A percentile compares a stretch with the other conserved stretches of the same genome.
These are phyloP conservation scores for Haplosporangium sp. DNA, from an alignment of 371 early-diverging fungal genomes.

Conservation along the genomic window DNA sequence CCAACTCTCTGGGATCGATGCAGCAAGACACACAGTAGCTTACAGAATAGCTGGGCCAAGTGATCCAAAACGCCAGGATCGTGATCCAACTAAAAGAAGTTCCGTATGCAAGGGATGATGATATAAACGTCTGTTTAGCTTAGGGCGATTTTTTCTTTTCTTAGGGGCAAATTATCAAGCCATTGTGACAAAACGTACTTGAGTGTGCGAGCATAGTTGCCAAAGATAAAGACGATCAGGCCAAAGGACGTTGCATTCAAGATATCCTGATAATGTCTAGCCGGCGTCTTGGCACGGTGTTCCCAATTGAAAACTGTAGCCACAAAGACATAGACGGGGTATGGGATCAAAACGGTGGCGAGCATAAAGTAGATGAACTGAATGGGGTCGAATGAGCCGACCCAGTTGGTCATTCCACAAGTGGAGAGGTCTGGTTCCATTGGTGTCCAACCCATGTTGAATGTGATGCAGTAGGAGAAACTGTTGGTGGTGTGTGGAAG, in stretches of 20 bases:
- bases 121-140: no score
- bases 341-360: constrained; percentile 65
- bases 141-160: neutral
- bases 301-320: constrained; percentile 76
- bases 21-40: neutral
- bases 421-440: constrained; percentile 40
- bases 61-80: constrained; percentile 76
- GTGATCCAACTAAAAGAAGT: constrained; percentile 79
- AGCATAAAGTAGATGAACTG: constrained; percentile 67
- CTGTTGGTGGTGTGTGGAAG: neutral
- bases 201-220: constrained; percentile 80
- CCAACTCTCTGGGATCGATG: no score
- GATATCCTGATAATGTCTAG: constrained; percentile 75
- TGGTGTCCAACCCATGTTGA: constrained; percentile 51
- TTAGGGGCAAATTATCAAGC: neutral
- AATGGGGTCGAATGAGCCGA: constrained; percentile 61
- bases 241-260: constrained; percentile 68
- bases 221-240: constrained; percentile 83
- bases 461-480: neutral
- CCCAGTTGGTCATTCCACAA: constrained; percentile 55
- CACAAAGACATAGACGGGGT: constrained; percentile 64
- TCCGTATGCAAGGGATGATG: no score
- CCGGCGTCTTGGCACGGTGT: constrained; percentile 67
- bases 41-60: constrained; percentile 70
- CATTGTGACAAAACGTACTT: constrained; percentile 52